Base-by-base conservation (phyloP, 768 basidiomycete species). In the Pulveroboletus sp. region DNA sequence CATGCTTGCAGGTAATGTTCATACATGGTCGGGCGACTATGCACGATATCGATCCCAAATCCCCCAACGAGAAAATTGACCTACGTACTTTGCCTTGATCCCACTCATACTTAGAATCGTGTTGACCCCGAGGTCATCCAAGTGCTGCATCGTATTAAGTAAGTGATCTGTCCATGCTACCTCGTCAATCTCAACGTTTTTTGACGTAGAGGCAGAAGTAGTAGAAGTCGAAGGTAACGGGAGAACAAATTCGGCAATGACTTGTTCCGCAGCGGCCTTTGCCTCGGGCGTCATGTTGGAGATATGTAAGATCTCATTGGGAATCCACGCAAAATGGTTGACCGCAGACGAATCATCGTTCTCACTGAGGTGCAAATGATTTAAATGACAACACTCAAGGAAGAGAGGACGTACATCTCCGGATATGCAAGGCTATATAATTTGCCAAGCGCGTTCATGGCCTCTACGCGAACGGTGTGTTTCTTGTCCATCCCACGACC, bases 311-410 rank as follows among this genome's bases (percentile, higher is more conserved):
- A 98, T 72, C 36, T 76, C 72, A 26, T 85, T 76, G 0, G 96
- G 93, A 53, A 99, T 97, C 96, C 96, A 99, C 0, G 81, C 82
- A 61, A 98, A 97, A 40, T 94, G 89, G 14, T 72, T 60, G 28
- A 85, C 76, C 2, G 92, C 92, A 1, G 79, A 72, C 2, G 76
- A 69, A 47, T 93, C 89, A 36, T 83, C 81, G 51, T 83, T 84
- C 64, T 95, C 93, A 55, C 95, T 98, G 31, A 2, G 24, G 37
- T 17, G 4, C 26, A 32, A 18, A 17, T 9, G 15, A 5, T 32
- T 60, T 17, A 57, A 49, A 50, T 2, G 8, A 51, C 17, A 28
- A 44, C 18, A 38, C n/a, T 31, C 48, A 7, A 4, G 11, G n/a
- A 10, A 18, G 17, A 30, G 43, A 26, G 26, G 31, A 45, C 89